A percentile compares a stretch with the other conserved stretches of the same genome.
phyloP scores from a whole-genome alignment of 441 rosid species.

The Corymbia calophylla region DNA sequence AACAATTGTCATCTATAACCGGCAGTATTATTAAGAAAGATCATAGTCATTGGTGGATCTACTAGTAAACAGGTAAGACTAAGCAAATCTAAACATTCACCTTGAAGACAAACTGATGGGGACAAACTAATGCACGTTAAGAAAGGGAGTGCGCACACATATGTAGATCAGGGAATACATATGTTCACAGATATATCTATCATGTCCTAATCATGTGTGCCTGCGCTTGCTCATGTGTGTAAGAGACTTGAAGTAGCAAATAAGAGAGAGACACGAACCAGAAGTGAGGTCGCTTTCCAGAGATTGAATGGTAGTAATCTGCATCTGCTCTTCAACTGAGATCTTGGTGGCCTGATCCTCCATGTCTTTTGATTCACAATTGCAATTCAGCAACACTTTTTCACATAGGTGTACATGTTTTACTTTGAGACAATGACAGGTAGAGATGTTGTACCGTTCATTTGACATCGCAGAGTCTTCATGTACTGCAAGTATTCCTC shows the following conservation, averaged over 20 bases:
- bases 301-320: conserved; percentile 40
- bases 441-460: conserved; percentile 23
- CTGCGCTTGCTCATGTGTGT: neutral
- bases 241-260: neutral
- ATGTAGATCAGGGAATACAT: neutral
- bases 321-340: conserved; percentile 63
- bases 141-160: neutral
- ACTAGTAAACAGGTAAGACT: neutral
- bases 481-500: conserved; percentile 72
- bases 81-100: neutral
- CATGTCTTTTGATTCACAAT: conserved; percentile 34
- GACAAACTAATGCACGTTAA: neutral
- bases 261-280: neutral
- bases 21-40: neutral
- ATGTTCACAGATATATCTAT: neutral
- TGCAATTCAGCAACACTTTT: neutral
- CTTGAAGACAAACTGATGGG: neutral
- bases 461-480: conserved; percentile 74
- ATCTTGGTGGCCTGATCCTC: conserved; percentile 75
- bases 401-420: neutral
- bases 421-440: neutral
- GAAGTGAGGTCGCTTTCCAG: conserved; percentile 50
- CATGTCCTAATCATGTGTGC: neutral
- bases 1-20: neutral
- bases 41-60: neutral